A percentile compares a stretch with the other conserved stretches of the same genome.
phyloP scores from a whole-genome alignment of 78 protist species.

The Monosiga brevicollis region DNA sequence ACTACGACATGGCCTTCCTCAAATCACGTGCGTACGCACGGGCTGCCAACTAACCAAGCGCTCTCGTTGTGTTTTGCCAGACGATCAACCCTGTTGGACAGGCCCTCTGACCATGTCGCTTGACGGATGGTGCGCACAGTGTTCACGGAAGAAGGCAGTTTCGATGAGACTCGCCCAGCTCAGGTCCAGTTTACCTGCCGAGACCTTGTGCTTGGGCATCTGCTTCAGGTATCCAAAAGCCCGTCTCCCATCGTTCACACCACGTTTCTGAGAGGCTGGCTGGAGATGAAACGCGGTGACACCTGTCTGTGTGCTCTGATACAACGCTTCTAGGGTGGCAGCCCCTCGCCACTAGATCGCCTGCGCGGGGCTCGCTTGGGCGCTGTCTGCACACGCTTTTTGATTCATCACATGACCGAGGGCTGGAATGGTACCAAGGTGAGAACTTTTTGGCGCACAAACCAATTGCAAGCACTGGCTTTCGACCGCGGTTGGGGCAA shows the following conservation, averaged over 20 bases:
- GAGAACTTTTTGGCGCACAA: too few species aligned
- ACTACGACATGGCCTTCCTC: constrained; percentile 38
- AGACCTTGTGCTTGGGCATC: neutral
- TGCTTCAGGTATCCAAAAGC: too few species aligned
- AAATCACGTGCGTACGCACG: constrained; percentile 39
- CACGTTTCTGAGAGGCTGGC: too few species aligned
- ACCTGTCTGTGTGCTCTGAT: too few species aligned
- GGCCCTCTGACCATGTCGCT: neutral
- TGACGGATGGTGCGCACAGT: neutral
- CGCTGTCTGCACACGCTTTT: neutral
- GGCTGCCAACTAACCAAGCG: neutral
- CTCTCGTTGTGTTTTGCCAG: too few species aligned
- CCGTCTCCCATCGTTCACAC: too few species aligned
- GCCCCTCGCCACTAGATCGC: constrained; percentile 54
- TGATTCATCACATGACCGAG: neutral
- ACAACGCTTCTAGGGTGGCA: too few species aligned
- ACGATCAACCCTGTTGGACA: neutral
- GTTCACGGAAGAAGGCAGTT: neutral
- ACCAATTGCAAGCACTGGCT: too few species aligned
- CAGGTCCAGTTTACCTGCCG: neutral
- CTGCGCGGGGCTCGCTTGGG: constrained; percentile 1
- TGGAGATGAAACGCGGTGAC: too few species aligned
- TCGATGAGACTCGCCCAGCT: neutral
- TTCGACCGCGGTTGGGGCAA: too few species aligned
- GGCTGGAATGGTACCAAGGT: too few species aligned